These are phyloP conservation scores for Eimeria maxima DNA, from an alignment of 169 alveolate species.

Conservation along the genomic window DNA sequence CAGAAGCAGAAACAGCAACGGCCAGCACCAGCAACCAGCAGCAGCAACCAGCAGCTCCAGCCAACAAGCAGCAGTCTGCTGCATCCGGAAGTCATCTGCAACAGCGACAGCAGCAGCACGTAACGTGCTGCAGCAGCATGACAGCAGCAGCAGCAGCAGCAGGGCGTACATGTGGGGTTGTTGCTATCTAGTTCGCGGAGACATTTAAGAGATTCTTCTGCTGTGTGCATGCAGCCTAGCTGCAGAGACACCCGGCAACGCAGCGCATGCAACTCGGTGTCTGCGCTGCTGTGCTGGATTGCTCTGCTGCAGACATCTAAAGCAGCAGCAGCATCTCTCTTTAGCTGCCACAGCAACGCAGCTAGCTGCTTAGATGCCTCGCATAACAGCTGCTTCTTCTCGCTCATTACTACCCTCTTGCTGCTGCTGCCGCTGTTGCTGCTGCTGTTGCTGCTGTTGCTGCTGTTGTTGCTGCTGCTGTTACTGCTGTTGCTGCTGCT, in stretches of 20 bases:
- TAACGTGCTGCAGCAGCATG: no score
- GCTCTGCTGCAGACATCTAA: neutral
- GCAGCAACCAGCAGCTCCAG: neutral
- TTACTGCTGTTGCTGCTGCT: slow-evolving; percentile 10
- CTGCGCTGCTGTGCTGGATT: slow-evolving; percentile 8
- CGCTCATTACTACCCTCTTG: neutral
- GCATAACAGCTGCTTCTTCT: slow-evolving; percentile 20
- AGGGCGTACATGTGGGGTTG: neutral
- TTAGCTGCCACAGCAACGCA: slow-evolving; percentile 9
- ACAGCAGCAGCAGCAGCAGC: neutral
- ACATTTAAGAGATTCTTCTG: neutral
- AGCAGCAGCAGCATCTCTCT: slow-evolving; percentile 13
- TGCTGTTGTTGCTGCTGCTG: neutral
- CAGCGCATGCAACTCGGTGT: slow-evolving; percentile 26
- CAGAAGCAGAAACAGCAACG: neutral
- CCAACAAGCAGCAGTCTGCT: no score
- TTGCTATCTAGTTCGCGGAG: neutral
- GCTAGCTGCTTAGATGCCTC: slow-evolving; percentile 15
- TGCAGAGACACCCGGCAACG: slow-evolving; percentile 52
- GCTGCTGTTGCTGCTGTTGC: neutral
- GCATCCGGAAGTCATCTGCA: no score
- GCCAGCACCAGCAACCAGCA: neutral
- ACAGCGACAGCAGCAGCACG: no score
- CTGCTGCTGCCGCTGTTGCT: slow-evolving; percentile 6
- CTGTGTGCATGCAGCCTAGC: neutral